Conservation (phyloP, 2,329 filamentous ascomycete species). For the Hymenoscyphus infarciens region DNA sequence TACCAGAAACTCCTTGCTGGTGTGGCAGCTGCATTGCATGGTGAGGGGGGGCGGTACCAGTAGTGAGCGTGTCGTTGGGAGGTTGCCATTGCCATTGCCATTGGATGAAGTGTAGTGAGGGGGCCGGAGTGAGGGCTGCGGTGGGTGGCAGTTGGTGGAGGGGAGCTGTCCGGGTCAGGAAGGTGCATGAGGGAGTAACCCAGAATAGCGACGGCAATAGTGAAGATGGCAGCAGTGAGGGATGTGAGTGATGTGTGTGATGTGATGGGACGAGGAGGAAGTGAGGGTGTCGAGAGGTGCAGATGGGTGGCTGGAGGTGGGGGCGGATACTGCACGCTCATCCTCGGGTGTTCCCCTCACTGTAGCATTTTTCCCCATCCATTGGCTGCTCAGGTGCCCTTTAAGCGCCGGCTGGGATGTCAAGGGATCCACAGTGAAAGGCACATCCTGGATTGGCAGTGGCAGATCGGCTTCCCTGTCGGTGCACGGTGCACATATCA, state of each 20-base stretch:
- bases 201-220: not conserved
- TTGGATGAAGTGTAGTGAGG: not conserved
- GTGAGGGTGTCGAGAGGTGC: not conserved
- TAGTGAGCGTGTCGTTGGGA: not conserved
- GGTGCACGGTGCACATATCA: not conserved
- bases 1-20: conserved; percentile 1
- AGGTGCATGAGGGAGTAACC: not conserved
- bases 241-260: not conserved
- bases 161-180: not conserved
- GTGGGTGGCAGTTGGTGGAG: conserved; percentile 4
- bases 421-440: not conserved
- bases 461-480: not conserved
- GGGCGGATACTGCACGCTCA: not conserved
- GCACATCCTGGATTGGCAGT: conserved; percentile 1
- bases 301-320: not conserved
- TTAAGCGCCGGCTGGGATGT: not conserved
- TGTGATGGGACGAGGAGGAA: conserved; percentile 1
- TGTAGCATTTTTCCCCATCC: not conserved
- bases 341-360: not conserved
- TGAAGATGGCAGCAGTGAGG: not conserved
- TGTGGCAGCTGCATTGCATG: not conserved
- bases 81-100: not conserved
- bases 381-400: not conserved
- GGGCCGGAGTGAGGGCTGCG: not conserved
- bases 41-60: not conserved